Evolutionary conservation across 495 filamentous ascomycete species (phyloP).

Genomic region (Massariosphaeria phaeospora): DNA sequence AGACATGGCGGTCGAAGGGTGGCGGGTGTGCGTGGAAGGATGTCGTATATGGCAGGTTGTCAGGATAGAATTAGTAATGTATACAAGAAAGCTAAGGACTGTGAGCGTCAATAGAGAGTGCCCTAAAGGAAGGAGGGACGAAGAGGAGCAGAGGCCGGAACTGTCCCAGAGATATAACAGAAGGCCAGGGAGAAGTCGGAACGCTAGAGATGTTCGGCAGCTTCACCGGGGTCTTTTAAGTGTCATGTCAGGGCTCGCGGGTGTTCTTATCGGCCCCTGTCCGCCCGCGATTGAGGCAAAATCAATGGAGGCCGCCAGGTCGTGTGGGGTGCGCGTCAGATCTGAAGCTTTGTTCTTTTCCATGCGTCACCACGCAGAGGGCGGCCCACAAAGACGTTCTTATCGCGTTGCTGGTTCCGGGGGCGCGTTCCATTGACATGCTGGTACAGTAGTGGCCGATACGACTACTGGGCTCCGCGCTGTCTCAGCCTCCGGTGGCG

Average conservation of each 20-base stretch:
- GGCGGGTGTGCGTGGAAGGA: not conserved
- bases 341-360: constrained; percentile 26
- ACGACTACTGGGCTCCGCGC: too few relatives aligned
- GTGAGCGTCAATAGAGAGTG: constrained; percentile 6
- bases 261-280: constrained; percentile 26
- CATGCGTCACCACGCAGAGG: not conserved
- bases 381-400: too few relatives aligned
- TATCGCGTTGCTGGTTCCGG: too few relatives aligned
- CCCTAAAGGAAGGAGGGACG: constrained; percentile 7
- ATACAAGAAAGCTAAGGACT: constrained; percentile 3
- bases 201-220: constrained; percentile 20
- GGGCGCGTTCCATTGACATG: too few relatives aligned
- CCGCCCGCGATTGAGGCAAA: constrained; percentile 23
- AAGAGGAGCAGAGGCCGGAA: constrained; percentile 5
- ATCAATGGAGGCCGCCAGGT: constrained; percentile 20
- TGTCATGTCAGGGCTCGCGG: not conserved
- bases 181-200: constrained; percentile 8
- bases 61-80: not conserved
- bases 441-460: too few relatives aligned
- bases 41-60: not conserved
- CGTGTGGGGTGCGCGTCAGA: constrained; percentile 30
- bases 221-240: constrained; percentile 24
- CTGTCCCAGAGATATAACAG: constrained; percentile 16
- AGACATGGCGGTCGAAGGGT: constrained; percentile 47
- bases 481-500: too few relatives aligned